Evolutionary conservation across 495 filamentous ascomycete species (phyloP).

Genomic region (Podospora australis): DNA sequence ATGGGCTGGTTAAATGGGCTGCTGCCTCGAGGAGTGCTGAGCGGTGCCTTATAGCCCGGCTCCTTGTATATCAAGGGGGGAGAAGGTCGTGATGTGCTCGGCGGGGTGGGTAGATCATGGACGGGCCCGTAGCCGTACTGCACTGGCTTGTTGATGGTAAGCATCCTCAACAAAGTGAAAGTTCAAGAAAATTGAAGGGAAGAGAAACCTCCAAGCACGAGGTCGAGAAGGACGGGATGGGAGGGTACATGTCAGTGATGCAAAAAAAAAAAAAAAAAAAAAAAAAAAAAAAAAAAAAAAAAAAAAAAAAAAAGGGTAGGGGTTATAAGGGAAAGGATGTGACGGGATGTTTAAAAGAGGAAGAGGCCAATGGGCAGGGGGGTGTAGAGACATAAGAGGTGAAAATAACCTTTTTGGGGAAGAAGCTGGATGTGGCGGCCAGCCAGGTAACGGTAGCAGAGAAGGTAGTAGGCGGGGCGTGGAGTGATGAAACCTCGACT

Average conservation of each 20-base stretch:
- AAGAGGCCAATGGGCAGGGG: constrained; percentile 11
- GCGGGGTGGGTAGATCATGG: constrained; percentile 63
- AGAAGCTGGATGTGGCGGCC: constrained; percentile 47
- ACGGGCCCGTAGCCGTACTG: constrained; percentile 60
- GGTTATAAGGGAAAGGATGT: neutral
- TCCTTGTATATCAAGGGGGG: constrained; percentile 49
- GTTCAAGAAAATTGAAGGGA: constrained; percentile 3
- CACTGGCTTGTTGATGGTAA: constrained; percentile 62
- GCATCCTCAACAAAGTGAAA: constrained; percentile 44
- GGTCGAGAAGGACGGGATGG: too few relatives aligned
- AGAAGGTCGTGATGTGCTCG: constrained; percentile 53
- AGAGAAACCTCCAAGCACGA: constrained; percentile 10
- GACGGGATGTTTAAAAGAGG: constrained; percentile 6
- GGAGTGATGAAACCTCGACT: constrained; percentile 44
- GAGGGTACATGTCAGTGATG: too few relatives aligned
- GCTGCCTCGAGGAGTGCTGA: constrained; percentile 31
- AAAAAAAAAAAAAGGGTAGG: neutral
- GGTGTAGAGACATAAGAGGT: constrained; percentile 27
- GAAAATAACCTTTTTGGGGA: constrained; percentile 46
- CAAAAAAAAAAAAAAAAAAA: too few relatives aligned
- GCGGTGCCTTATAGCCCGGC: constrained; percentile 37
- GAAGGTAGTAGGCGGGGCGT: constrained; percentile 39
- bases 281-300: constrained; percentile 7
- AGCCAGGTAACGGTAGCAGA: constrained; percentile 40
- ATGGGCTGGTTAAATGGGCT: constrained; percentile 48